These are phyloP conservation scores for Ophiocordyceps camponoti-floridani DNA, from an alignment of 2,329 filamentous ascomycete genomes.

Conservation along the genomic window DNA sequence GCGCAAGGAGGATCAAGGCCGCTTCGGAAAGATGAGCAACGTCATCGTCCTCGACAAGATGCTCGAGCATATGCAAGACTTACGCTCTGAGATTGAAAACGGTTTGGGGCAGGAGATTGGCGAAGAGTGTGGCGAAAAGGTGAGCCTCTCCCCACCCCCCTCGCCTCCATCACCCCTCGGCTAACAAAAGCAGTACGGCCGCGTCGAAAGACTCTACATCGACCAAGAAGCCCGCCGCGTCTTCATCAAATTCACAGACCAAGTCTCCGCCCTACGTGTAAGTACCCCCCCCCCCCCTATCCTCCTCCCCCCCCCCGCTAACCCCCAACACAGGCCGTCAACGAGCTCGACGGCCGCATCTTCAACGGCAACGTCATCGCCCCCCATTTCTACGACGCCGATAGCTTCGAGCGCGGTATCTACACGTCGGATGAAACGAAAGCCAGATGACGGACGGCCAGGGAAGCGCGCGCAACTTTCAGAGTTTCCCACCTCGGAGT, in stretches of 20 bases:
- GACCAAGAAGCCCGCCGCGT: conserved; percentile 49
- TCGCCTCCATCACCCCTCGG: not conserved
- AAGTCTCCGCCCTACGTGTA: conserved; percentile 69
- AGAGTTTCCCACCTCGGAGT: no score
- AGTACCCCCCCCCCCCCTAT: conserved; percentile 14
- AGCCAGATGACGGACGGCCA: no score
- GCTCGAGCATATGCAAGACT: conserved; percentile 63
- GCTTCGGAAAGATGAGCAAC: conserved; percentile 57
- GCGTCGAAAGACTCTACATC: conserved; percentile 64
- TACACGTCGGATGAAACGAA: conserved; percentile 13
- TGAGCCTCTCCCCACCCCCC: no score
- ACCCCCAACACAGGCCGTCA: conserved; percentile 51
- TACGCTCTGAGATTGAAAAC: conserved; percentile 58
- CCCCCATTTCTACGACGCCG: conserved; percentile 67
- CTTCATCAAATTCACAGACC: conserved; percentile 84
- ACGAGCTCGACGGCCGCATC: conserved; percentile 68
- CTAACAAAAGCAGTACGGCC: conserved; percentile 45
- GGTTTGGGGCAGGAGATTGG: conserved; percentile 86
- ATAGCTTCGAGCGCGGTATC: conserved; percentile 60
- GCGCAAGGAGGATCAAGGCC: conserved; percentile 27
- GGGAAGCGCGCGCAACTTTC: no score
- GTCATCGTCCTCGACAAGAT: conserved; percentile 74
- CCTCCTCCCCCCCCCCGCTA: not conserved
- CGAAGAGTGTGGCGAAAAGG: conserved; percentile 74
- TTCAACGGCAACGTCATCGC: conserved; percentile 77